phyloP scores from a whole-genome alignment of 2,329 filamentous ascomycete species.

The Trichophyton equinum region DNA sequence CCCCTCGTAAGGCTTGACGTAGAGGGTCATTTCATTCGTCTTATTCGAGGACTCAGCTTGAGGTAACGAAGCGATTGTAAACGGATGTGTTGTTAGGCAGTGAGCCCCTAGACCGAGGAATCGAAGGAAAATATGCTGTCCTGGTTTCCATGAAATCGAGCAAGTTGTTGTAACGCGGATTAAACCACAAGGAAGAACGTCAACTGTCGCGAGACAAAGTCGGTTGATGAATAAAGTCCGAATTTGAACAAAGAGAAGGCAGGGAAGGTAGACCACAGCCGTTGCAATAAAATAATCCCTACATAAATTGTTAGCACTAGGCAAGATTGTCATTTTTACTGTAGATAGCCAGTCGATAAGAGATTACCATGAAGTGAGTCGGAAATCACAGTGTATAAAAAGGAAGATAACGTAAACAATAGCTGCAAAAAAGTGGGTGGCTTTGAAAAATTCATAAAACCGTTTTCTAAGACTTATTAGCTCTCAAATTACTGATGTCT shows the following conservation, averaged over 20 bases:
- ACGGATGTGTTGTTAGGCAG: background rate
- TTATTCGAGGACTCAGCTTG: background rate
- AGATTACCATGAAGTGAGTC: conserved; percentile 40
- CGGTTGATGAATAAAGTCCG: conserved; percentile 41
- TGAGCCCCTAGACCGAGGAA: background rate
- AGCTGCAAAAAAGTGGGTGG: conserved; percentile 41
- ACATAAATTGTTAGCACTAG: background rate
- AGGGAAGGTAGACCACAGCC: conserved; percentile 40
- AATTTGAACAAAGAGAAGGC: conserved; percentile 35
- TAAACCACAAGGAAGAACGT: conserved; percentile 29
- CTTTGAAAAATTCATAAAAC: conserved; percentile 51
- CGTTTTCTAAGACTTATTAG: conserved; percentile 30
- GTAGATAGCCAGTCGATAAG: too few species aligned
- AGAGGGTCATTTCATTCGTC: conserved; percentile 38
- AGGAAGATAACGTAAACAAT: conserved; percentile 46
- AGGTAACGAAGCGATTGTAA: conserved; percentile 1
- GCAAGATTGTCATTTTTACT: too few species aligned
- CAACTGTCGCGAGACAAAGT: conserved; percentile 34
- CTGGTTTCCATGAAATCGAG: conserved; percentile 37
- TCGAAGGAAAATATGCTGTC: conserved; percentile 26
- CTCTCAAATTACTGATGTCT: background rate
- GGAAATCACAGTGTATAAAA: conserved; percentile 48
- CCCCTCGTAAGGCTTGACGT: conserved; percentile 39
- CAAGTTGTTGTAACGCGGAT: conserved; percentile 36
- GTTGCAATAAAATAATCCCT: conserved; percentile 51